Percentiles rank a stretch among this genome's conserved stretches.
phyloP scores from a whole-genome alignment of 192 early-diverging fungal species.

The Coemansia biformis region DNA sequence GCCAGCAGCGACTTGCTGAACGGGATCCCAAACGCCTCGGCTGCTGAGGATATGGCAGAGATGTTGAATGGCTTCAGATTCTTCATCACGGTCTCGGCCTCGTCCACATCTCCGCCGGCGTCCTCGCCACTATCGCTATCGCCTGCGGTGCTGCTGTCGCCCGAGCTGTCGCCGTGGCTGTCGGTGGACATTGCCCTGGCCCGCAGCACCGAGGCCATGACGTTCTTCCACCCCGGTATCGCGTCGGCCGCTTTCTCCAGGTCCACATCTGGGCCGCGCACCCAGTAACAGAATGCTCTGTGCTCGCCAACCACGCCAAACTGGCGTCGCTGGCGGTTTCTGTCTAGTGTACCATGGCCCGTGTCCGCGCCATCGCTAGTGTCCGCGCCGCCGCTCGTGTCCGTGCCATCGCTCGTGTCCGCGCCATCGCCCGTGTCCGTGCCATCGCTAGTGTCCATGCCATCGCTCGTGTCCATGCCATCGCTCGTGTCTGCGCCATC shows the following conservation, averaged over 20 bases:
- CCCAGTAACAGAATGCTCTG: constrained; percentile 51
- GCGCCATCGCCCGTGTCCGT: neutral
- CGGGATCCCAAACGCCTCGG: constrained; percentile 50
- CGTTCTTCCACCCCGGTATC: constrained; percentile 46
- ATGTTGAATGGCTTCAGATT: constrained; percentile 43
- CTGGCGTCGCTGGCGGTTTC: neutral
- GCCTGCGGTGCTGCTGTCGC: constrained; percentile 5
- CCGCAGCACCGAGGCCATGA: constrained; percentile 29
- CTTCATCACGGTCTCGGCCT: constrained; percentile 6
- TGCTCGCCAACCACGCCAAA: constrained; percentile 44
- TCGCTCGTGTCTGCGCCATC: neutral
- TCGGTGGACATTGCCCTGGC: constrained; percentile 23
- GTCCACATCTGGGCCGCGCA: constrained; percentile 9
- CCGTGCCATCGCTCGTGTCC: neutral
- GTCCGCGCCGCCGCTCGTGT: neutral
- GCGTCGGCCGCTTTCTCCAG: neutral
- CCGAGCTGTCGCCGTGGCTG: constrained; percentile 6
- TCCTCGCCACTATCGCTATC: constrained; percentile 1
- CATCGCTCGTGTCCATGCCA: neutral
- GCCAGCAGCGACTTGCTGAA: constrained; percentile 32
- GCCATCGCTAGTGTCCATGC: neutral
- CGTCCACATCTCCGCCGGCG: neutral
- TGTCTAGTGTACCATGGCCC: too few relatives aligned
- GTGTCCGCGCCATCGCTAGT: neutral
- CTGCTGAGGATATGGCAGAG: constrained; percentile 47